Percentiles rank a stretch among this genome's conserved stretches.
These are phyloP conservation scores for Pyrus pyrifolia DNA, from an alignment of 306 rosid species.

Conservation along the genomic window DNA sequence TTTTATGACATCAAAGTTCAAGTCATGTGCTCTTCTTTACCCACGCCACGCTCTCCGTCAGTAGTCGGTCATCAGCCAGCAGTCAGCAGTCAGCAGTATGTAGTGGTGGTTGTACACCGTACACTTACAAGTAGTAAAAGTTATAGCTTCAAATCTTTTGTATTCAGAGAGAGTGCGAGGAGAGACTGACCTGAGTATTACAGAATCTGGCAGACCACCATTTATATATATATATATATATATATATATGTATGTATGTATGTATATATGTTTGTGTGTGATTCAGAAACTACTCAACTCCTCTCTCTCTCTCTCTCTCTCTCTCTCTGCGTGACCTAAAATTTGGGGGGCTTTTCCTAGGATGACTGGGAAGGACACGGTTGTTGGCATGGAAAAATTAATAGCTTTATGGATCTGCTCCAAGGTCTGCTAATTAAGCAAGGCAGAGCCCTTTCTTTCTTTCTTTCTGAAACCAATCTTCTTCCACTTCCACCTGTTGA, in stretches of 20 bases:
- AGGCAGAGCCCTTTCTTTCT: background rate
- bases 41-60: background rate
- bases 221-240: too few relatives aligned
- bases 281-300: background rate
- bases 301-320: background rate
- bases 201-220: background rate
- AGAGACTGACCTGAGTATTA: background rate
- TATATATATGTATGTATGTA: too few relatives aligned
- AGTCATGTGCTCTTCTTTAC: background rate
- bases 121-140: background rate
- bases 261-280: background rate
- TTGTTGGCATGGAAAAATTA: background rate
- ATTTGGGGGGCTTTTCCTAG: conserved; percentile 25
- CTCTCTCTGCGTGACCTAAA: background rate
- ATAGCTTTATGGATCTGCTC: conserved; percentile 11
- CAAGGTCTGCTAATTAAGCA: background rate
- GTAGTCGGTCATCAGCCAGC: too few relatives aligned
- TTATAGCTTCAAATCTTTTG: background rate
- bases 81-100: background rate
- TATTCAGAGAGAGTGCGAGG: background rate
- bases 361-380: background rate
- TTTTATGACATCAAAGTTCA: conserved; percentile 21
- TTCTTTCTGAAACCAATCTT: background rate
- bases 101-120: background rate
- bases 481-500: background rate